Conservation (phyloP, 306 rosid genomes). For the Glycine tomentella region DNA sequence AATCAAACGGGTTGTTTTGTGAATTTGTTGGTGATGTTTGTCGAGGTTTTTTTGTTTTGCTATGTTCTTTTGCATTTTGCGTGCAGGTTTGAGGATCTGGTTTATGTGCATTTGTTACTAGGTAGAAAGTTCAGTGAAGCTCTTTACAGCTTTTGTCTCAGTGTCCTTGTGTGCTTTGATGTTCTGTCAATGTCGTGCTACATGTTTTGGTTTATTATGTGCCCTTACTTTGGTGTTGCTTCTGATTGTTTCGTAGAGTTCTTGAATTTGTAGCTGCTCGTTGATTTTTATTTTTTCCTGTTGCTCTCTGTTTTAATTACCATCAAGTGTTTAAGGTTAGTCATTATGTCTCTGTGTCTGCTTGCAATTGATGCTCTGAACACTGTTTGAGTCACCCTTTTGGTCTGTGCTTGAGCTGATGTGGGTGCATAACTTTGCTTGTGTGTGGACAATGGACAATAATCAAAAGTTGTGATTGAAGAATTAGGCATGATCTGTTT, state of each 20-base stretch:
- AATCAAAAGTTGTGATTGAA: neutral
- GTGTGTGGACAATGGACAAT: neutral
- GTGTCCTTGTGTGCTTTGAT: slow-evolving; percentile 13
- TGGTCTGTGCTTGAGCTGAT: neutral
- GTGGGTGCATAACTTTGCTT: neutral
- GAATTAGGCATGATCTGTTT: neutral
- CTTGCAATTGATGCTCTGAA: neutral
- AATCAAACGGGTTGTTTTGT: neutral
- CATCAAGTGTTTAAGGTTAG: neutral
- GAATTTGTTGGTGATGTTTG: neutral
- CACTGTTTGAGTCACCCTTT: neutral
- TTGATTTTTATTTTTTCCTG: slow-evolving; percentile 8
- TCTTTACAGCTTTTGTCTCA: neutral
- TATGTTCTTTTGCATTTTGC: slow-evolving; percentile 3
- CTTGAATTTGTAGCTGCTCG: slow-evolving; percentile 12
- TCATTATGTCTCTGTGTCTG: neutral
- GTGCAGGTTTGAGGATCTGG: slow-evolving; percentile 14
- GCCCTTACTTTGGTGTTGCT: neutral
- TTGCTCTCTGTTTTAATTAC: neutral
- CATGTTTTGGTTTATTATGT: neutral
- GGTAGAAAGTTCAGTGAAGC: neutral
- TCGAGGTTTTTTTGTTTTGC: neutral
- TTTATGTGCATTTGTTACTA: neutral
- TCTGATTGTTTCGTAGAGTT: slow-evolving; percentile 11
- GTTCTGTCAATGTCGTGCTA: neutral